Evolutionary conservation across 768 basidiomycete genomes (phyloP), one percentile per base, ranked within the genome.

Genomic region (Psilocybe cyanescens): DNA sequence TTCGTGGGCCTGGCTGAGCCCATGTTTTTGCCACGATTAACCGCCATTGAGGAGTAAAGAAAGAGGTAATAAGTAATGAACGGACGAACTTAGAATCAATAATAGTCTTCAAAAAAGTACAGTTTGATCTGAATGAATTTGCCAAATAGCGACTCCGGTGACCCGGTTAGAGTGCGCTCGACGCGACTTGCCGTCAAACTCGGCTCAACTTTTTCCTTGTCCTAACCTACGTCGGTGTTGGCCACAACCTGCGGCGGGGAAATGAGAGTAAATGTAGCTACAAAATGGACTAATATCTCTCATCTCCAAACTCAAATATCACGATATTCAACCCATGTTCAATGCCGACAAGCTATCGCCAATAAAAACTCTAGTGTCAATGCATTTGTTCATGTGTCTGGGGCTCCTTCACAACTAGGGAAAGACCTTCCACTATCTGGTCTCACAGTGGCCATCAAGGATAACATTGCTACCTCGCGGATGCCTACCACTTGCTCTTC

Each of bases 401-500:
- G 69, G 28, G 47, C 50, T 17, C 50, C 63, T 12, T 28, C 60
- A 24, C 19, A 30, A 12, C 3, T 33, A 9, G 35, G 61, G 12
- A 35, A 48, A 37, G 56, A 53, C 6, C 64, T 71, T 30, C 70
- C 78, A 2, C 71, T 88, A 17, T 62, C 67, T 16, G 81, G 75
- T n/a, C 67, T 83, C 53, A 74, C 81, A 2, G 74, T 97, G 3
- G 93, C 87, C 0, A 74, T 97, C 53, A 97, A 98, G 74, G 94
- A 96, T 65, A 94, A 93, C 68, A 95, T 98, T 58, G 88, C 89
- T 54, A 93, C 92, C 0, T 62, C 71, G 1, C 74, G 75, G 2
- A 79, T 89, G 67, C 85, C 86, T 0, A 84, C 83, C 3, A 91
- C 92, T 39, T 94, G 94, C 70, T 88, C 92, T 2, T 95, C 94